These are phyloP conservation scores for Citrullus mucosospermus DNA, from an alignment of 306 rosid species.

Conservation along the genomic window DNA sequence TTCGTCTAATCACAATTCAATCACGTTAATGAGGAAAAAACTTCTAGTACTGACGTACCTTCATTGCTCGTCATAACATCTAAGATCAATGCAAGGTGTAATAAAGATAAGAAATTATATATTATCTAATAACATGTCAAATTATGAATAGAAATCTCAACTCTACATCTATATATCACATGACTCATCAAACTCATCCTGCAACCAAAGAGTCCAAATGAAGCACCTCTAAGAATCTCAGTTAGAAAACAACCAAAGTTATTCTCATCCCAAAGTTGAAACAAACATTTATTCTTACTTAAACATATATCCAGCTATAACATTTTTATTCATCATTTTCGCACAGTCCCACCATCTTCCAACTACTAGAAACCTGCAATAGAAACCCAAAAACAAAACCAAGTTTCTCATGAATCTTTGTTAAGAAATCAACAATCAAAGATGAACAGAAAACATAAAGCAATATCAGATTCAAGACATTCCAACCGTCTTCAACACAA, in stretches of 20 bases:
- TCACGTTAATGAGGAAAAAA: too few relatives aligned
- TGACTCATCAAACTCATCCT: background rate
- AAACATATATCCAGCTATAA: background rate
- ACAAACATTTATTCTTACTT: background rate
- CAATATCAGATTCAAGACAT: too few relatives aligned
- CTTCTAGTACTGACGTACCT: background rate
- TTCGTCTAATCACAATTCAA: too few relatives aligned
- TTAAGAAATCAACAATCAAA: too few relatives aligned
- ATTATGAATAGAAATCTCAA: background rate
- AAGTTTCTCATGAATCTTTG: background rate
- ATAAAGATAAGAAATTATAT: too few relatives aligned
- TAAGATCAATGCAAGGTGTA: background rate
- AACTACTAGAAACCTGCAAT: background rate
- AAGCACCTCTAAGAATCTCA: background rate
- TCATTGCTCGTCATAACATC: background rate
- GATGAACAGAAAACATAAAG: too few relatives aligned
- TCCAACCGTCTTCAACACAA: background rate
- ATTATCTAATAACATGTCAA: background rate
- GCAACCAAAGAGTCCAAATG: background rate
- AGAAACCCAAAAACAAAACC: background rate
- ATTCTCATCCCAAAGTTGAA: background rate
- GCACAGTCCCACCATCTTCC: background rate
- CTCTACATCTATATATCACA: background rate
- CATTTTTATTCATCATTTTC: slow-evolving; percentile 2
- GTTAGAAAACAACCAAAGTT: background rate